phyloP scores from a whole-genome alignment of 495 filamentous ascomycete genomes.

The Tuber microsphaerosporum region DNA sequence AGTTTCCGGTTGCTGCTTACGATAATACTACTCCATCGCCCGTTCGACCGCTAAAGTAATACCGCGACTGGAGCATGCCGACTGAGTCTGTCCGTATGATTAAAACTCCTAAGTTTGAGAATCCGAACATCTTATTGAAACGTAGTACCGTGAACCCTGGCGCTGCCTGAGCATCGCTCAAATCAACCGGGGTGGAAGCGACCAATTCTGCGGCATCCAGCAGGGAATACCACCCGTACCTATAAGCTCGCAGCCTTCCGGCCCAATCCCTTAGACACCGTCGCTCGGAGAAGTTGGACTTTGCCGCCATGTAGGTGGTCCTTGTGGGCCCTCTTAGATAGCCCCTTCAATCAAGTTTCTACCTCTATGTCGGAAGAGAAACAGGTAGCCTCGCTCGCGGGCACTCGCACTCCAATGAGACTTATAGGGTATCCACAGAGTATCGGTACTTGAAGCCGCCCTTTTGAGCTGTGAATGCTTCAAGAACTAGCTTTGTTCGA shows the following conservation, averaged over 20 bases:
- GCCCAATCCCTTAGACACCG: constrained; percentile 74
- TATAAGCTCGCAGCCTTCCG: constrained; percentile 47
- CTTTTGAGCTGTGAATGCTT: constrained; percentile 59
- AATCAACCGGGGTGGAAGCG: no score
- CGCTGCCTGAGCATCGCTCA: no score
- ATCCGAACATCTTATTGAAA: no score
- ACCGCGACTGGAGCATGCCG: no score
- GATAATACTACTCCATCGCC: no score
- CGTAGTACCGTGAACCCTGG: no score
- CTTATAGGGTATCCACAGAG: constrained; percentile 78
- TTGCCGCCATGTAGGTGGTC: constrained; percentile 74
- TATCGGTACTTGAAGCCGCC: constrained; percentile 57
- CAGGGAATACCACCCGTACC: constrained; percentile 55
- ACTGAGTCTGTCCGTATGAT: no score
- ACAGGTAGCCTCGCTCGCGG: constrained; percentile 50
- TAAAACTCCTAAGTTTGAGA: no score
- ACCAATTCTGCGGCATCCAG: constrained; percentile 61
- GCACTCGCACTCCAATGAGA: constrained; percentile 74
- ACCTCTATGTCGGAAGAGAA: constrained; percentile 47
- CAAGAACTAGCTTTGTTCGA: constrained; percentile 75
- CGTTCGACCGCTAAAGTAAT: no score
- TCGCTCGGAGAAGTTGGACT: constrained; percentile 90
- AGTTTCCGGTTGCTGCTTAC: constrained; percentile 25
- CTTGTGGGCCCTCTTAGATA: constrained; percentile 16
- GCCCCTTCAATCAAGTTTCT: constrained; percentile 57